phyloP scores from a whole-genome alignment of 2,329 filamentous ascomycete genomes.

The Xylariaceae sp. region DNA sequence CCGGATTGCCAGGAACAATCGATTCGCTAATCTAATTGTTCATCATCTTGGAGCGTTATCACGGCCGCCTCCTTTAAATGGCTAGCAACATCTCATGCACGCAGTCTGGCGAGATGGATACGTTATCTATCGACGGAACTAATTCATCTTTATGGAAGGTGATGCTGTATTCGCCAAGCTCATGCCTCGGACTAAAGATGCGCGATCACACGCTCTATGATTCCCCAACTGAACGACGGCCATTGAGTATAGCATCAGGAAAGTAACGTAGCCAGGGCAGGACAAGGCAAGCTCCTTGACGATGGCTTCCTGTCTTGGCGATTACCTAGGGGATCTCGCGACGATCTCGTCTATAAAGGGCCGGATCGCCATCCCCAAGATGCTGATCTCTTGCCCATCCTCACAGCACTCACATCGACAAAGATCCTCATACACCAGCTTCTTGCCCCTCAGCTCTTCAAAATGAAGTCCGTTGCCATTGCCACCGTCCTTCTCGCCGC shows the following conservation, averaged over 20 bases:
- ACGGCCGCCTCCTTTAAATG: slow-evolving; percentile 10
- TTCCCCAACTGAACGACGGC: not conserved
- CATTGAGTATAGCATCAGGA: not conserved
- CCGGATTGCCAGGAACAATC: not conserved
- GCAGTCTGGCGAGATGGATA: slow-evolving; percentile 1
- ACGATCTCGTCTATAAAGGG: slow-evolving; percentile 16
- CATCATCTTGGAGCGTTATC: not conserved
- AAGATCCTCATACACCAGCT: slow-evolving; percentile 1
- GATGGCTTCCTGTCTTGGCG: not conserved
- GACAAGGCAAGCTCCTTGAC: not conserved
- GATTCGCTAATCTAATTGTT: not conserved
- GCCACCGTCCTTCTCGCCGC: not conserved
- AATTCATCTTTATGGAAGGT: slow-evolving; percentile 19
- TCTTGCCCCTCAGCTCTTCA: not conserved
- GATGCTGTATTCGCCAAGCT: not conserved
- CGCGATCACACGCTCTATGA: not conserved
- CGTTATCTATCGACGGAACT: not conserved
- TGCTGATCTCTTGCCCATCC: slow-evolving; percentile 8
- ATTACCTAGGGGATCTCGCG: not conserved
- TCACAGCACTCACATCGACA: slow-evolving; percentile 5
- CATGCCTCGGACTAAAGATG: not conserved
- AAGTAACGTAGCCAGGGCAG: not conserved
- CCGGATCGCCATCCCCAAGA: not conserved
- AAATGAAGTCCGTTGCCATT: not conserved
- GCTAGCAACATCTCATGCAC: slow-evolving; percentile 9